Evolutionary conservation across 2,329 filamentous ascomycete genomes (phyloP), one percentile per base, ranked within the genome.

Genomic region (Ustulina deusta): DNA sequence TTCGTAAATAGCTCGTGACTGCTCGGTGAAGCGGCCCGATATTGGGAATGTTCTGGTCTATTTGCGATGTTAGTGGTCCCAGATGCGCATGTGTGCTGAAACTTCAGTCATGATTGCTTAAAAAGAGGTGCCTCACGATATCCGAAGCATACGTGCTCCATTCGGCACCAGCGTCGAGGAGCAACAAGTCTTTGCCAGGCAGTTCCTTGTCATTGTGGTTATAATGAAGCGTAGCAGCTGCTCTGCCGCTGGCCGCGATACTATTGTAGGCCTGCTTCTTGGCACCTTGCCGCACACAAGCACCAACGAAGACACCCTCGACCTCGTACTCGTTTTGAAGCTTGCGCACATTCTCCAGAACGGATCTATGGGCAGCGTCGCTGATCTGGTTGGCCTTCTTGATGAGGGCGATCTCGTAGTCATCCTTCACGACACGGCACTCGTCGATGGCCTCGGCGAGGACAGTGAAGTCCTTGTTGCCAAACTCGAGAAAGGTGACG

Each of bases 201-300:
- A 95, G 81, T 0, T 89, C 85, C 75, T 90, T 85, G 71, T 94
- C 85, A 78, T 97, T 97, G 76, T 91, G 88, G 27, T 93, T 88
- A 74, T 97, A 97, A 81, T 97, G 95, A 38, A 97, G 85, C 1
- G 93, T 96, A 5, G 94, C 93, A 0, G 92, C 94, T 17, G 92
- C 90, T 5, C 89, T 86, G 11, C 95, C 95, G 38, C 88, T 88
- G 0, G 93, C 95, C 20, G 96, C 89, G 75, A 98, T 97, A 68
- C 91, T 90, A 72, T 92, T 88, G 80, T 98, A 98, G 0, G 95
- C 91, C 83, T 97, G 93, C 74, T 96, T 89, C 77, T 90, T 91
- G 60, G 91, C 91, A 27, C 92, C 92, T 68, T 90, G 85, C 59
- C 90, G 86, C 67, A 96, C 87, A 78, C 93, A 97, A 34, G 86